Evolutionary conservation across 495 filamentous ascomycete genomes (phyloP).

Genomic region (Daldinia caldariorum): DNA sequence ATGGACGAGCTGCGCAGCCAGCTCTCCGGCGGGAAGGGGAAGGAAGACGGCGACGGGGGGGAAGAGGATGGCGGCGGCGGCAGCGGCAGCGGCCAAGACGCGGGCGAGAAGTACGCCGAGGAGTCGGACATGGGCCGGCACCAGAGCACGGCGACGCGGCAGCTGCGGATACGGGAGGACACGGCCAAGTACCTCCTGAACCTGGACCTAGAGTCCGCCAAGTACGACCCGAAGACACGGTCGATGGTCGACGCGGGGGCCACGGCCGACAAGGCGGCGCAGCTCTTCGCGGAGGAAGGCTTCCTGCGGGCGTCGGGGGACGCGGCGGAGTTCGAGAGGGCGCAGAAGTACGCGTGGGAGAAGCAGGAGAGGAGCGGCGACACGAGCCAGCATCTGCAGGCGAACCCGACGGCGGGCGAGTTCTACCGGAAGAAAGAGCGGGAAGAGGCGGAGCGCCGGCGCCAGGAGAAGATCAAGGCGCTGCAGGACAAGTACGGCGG

Average conservation of each 20-base stretch:
- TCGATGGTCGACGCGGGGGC: constrained; percentile 92
- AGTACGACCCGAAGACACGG: constrained; percentile 97
- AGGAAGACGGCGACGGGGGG: constrained; percentile 58
- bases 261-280: constrained; percentile 81
- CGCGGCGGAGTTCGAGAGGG: constrained; percentile 91
- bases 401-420: constrained; percentile 94
- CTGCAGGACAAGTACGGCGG: constrained; percentile 85
- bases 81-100: constrained; percentile 61
- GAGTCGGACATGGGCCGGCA: constrained; percentile 96
- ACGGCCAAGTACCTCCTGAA: constrained; percentile 98
- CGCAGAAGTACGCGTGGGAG: constrained; percentile 94
- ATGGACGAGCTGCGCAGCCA: constrained; percentile 81
- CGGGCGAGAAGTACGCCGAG: constrained; percentile 83
- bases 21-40: constrained; percentile 50
- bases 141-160: constrained; percentile 87
- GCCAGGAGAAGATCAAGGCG: constrained; percentile 71
- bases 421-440: constrained; percentile 79
- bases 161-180: constrained; percentile 92
- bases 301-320: constrained; percentile 92
- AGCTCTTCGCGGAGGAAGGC: constrained; percentile 92
- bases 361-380: constrained; percentile 81
- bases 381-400: constrained; percentile 85
- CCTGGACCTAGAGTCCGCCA: constrained; percentile 93
- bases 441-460: constrained; percentile 74
- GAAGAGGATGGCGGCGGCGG: constrained; percentile 61